Conservation (phyloP, 768 basidiomycete species). For the Lentinus tigrinus region DNA sequence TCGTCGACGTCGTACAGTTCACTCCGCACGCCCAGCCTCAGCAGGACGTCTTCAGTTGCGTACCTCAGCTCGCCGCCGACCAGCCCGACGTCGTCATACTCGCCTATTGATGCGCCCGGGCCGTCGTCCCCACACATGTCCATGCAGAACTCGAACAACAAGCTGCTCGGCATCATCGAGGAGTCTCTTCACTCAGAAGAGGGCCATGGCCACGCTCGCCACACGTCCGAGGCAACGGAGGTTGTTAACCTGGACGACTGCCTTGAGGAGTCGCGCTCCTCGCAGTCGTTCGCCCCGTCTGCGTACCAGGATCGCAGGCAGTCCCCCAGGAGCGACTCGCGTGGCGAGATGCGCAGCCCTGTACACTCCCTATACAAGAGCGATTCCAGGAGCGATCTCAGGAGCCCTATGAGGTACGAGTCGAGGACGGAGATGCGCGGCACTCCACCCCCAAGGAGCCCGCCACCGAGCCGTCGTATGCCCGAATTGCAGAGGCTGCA, state of each 20-base stretch:
- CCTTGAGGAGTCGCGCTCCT: background rate
- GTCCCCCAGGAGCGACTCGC: background rate
- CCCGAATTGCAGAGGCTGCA: background rate
- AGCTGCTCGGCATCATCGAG: conserved; percentile 37
- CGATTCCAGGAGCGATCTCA: background rate
- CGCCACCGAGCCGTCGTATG: background rate
- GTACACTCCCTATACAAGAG: background rate
- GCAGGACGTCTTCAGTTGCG: conserved; percentile 31
- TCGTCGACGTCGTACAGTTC: conserved; percentile 32
- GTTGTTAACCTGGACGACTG: conserved; percentile 2
- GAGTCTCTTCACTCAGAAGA: conserved; percentile 30
- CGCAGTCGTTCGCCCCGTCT: background rate
- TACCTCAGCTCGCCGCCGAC: conserved; percentile 32
- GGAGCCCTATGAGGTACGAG: background rate
- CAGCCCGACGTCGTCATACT: conserved; percentile 30
- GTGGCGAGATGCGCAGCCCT: background rate
- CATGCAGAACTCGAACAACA: conserved; percentile 1
- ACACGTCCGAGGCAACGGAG: conserved; percentile 4
- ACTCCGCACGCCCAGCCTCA: conserved; percentile 25
- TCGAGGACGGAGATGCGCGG: background rate
- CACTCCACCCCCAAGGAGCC: background rate
- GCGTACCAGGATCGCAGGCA: background rate
- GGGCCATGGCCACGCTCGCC: conserved; percentile 2
- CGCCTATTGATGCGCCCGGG: conserved; percentile 30
- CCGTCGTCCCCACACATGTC: conserved; percentile 17